Evolutionary conservation across 2,329 filamentous ascomycete genomes (phyloP).

Genomic region (Chalara sp.): DNA sequence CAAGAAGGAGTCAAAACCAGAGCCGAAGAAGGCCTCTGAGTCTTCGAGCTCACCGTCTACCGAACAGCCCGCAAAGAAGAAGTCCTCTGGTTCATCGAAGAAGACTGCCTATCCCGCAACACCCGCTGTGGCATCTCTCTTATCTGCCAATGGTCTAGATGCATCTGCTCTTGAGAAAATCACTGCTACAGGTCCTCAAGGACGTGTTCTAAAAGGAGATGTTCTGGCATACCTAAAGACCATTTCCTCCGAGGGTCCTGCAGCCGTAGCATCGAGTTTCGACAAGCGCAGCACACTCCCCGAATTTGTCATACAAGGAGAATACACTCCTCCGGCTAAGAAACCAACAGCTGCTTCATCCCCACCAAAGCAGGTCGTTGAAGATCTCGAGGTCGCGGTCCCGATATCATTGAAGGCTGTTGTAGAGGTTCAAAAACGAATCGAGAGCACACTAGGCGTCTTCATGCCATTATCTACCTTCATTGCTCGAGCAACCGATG

Average conservation of each 20-base stretch:
- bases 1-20: neutral
- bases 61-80: constrained; percentile 29
- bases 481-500: constrained; percentile 73
- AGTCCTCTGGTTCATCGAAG: constrained; percentile 40
- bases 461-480: constrained; percentile 81
- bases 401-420: constrained; percentile 75
- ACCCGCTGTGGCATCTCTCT: constrained; percentile 77
- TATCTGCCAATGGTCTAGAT: constrained; percentile 72
- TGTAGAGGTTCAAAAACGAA: constrained; percentile 71
- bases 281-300: constrained; percentile 77
- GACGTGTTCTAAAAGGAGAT: constrained; percentile 89
- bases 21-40: neutral
- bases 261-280: constrained; percentile 63
- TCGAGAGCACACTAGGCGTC: constrained; percentile 71
- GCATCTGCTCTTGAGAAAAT: constrained; percentile 74
- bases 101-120: constrained; percentile 67
- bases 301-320: constrained; percentile 89
- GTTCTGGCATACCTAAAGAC: constrained; percentile 82
- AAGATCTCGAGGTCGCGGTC: constrained; percentile 56
- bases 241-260: constrained; percentile 66
- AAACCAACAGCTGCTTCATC: constrained; percentile 33
- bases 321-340: constrained; percentile 34
- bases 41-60: constrained; percentile 5
- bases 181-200: constrained; percentile 78
- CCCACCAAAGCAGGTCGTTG: constrained; percentile 34